Conservation (phyloP, 1,139 yeast species). For the Taiozyma sp. region DNA sequence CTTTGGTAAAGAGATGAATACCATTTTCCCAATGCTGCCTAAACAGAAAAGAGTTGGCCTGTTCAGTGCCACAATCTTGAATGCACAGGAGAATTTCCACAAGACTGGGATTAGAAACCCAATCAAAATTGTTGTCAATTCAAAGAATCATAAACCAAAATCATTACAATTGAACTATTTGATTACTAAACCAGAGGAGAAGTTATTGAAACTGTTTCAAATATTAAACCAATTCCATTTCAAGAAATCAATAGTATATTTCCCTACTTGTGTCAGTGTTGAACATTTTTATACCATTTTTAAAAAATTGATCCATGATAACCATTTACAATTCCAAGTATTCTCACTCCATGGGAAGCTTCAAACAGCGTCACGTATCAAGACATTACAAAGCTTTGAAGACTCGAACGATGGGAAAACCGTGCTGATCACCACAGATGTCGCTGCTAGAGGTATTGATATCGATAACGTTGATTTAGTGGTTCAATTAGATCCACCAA, state of each 20-base stretch:
- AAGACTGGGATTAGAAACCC: slow-evolving; percentile 88
- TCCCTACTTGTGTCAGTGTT: slow-evolving; percentile 86
- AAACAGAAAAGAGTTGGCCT: slow-evolving; percentile 91
- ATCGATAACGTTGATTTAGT: slow-evolving; percentile 89
- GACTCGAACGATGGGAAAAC: slow-evolving; percentile 37
- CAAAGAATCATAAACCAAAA: slow-evolving; percentile 47
- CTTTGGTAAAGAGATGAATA: slow-evolving; percentile 63
- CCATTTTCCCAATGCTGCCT: slow-evolving; percentile 64
- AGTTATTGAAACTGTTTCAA: slow-evolving; percentile 52
- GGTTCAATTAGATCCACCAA: slow-evolving; percentile 85
- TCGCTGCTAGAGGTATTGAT: slow-evolving; percentile 92
- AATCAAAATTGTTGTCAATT: slow-evolving; percentile 71
- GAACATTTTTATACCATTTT: slow-evolving; percentile 66
- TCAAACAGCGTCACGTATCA: slow-evolving; percentile 66
- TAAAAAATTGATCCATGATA: slow-evolving; percentile 27
- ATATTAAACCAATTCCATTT: slow-evolving; percentile 49
- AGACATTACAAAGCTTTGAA: slow-evolving; percentile 55
- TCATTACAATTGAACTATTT: slow-evolving; percentile 60
- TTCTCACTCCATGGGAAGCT: slow-evolving; percentile 84
- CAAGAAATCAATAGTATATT: slow-evolving; percentile 78
- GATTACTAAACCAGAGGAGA: slow-evolving; percentile 52
- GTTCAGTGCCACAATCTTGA: slow-evolving; percentile 84
- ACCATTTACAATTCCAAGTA: slow-evolving; percentile 34
- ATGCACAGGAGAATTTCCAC: slow-evolving; percentile 67
- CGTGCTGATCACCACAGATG: slow-evolving; percentile 77